Conservation (phyloP, 352 stramenopile genomes). For the Detonula confervacea region DNA sequence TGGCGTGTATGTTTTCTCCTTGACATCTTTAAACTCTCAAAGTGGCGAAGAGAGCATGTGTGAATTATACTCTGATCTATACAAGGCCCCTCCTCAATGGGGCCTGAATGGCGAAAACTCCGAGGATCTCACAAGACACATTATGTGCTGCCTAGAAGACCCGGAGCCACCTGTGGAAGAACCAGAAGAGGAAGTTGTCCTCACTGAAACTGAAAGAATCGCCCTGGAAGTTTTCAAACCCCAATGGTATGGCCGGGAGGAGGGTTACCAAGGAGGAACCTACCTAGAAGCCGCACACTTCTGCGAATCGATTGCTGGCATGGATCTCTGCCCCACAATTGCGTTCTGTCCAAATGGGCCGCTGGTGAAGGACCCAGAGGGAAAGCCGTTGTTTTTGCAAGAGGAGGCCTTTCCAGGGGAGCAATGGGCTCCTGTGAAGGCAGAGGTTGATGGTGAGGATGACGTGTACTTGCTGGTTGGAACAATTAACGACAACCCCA, state of each 20-base stretch:
- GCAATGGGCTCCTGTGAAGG: constrained; percentile 36
- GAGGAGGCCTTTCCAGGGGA: constrained; percentile 11
- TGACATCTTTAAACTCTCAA: constrained; percentile 1
- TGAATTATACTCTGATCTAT: constrained; percentile 11
- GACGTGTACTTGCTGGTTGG: constrained; percentile 32
- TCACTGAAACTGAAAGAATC: constrained; percentile 12
- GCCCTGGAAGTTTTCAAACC: constrained; percentile 31
- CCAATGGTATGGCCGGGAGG: constrained; percentile 34
- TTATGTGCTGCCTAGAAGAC: constrained; percentile 41
- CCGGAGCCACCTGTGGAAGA: not conserved
- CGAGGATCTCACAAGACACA: constrained; percentile 33
- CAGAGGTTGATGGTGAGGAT: not conserved
- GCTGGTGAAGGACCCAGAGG: not conserved
- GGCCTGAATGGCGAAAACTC: constrained; percentile 12
- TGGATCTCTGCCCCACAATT: constrained; percentile 28
- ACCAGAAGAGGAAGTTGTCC: not conserved
- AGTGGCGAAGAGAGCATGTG: constrained; percentile 18
- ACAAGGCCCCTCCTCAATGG: constrained; percentile 11
- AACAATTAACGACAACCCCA: constrained; percentile 20
- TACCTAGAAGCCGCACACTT: constrained; percentile 39
- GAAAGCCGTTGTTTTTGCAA: constrained; percentile 23
- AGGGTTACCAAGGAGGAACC: constrained; percentile 41
- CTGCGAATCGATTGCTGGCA: constrained; percentile 27
- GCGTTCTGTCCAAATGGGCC: constrained; percentile 34
- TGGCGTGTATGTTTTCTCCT: not conserved